phyloP scores from a whole-genome alignment of 345 rosid species.

The Murraya koenigii region DNA sequence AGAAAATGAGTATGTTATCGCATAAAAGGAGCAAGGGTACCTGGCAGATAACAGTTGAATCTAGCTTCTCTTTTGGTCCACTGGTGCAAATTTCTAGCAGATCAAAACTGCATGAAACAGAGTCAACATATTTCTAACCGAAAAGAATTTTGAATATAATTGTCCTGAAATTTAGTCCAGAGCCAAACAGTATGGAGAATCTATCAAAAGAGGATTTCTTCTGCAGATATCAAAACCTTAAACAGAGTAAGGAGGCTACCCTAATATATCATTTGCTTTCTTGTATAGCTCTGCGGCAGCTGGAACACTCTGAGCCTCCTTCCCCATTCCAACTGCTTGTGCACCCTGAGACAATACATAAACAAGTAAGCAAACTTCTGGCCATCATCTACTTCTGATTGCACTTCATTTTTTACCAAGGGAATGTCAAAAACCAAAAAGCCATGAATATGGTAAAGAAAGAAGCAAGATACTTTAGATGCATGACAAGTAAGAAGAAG shows the following conservation, averaged over 20 bases:
- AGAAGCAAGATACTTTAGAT: neutral
- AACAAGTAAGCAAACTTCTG: neutral
- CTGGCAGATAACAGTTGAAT: slow-evolving; percentile 97
- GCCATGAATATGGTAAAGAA: neutral
- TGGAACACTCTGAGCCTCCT: slow-evolving; percentile 74
- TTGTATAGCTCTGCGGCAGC: slow-evolving; percentile 75
- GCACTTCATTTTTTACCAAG: neutral
- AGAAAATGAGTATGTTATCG: neutral
- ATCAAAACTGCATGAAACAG: slow-evolving; percentile 64
- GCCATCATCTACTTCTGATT: neutral
- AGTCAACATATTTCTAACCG: neutral
- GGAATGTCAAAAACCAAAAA: neutral
- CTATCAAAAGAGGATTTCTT: neutral
- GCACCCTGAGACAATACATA: slow-evolving; percentile 65
- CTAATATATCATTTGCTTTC: slow-evolving; percentile 79
- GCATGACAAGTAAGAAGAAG: neutral
- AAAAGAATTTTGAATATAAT: neutral
- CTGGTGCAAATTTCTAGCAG: slow-evolving; percentile 81
- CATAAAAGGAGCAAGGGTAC: slow-evolving; percentile 28
- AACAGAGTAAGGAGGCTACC: slow-evolving; percentile 31
- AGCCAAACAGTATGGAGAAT: neutral
- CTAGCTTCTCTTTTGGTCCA: slow-evolving; percentile 96
- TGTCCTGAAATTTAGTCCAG: neutral
- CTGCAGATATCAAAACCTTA: neutral
- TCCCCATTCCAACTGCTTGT: slow-evolving; percentile 96